These are phyloP conservation scores for Pseudogymnoascus verrucosus DNA, from an alignment of 2,329 filamentous ascomycete genomes.

Conservation along the genomic window DNA sequence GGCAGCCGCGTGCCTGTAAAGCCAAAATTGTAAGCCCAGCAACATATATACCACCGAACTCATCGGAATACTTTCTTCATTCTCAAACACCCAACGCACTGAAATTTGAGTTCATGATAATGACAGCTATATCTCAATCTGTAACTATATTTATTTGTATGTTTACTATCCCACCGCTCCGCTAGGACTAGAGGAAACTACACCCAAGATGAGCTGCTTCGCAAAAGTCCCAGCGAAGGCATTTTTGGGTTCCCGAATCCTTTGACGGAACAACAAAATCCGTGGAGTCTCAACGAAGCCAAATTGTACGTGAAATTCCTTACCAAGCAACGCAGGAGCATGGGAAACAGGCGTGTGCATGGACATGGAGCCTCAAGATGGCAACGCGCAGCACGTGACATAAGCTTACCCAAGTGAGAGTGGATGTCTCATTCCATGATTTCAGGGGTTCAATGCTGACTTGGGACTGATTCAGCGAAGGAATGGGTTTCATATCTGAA, in stretches of 20 bases:
- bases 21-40: background rate
- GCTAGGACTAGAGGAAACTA: background rate
- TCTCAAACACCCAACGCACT: background rate
- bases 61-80: background rate
- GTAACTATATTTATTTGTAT: background rate
- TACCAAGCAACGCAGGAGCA: background rate
- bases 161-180: background rate
- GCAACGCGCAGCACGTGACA: background rate
- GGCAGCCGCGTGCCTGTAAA: background rate
- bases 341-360: background rate
- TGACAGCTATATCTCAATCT: background rate
- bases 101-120: background rate
- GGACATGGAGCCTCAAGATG: background rate
- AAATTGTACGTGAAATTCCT: background rate
- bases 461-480: background rate
- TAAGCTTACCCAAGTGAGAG: background rate
- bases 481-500: constrained; percentile 1
- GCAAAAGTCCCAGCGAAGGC: background rate
- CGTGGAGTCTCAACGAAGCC: background rate
- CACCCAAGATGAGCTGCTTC: background rate
- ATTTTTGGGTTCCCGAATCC: background rate
- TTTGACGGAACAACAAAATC: background rate
- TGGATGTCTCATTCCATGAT: constrained; percentile 5
- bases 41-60: background rate
- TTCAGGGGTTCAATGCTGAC: constrained; percentile 1